phyloP scores from a whole-genome alignment of 2,329 filamentous ascomycete genomes.

The Juglanconis sp. region DNA sequence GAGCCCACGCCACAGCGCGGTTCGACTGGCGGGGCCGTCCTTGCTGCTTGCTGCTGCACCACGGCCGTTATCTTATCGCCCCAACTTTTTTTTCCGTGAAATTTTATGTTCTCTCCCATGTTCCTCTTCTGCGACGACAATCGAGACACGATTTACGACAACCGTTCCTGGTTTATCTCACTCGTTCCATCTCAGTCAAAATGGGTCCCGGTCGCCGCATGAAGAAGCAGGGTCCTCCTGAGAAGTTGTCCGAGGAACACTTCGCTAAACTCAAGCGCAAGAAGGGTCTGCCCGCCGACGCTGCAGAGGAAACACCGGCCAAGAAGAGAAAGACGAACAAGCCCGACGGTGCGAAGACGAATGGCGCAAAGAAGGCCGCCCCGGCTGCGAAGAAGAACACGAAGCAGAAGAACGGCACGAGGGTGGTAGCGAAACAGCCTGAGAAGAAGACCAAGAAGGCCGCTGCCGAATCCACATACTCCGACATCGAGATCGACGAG shows the following conservation, averaged over 20 bases:
- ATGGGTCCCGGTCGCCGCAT: conserved; percentile 92
- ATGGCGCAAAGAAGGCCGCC: conserved; percentile 26
- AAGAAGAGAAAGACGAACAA: conserved; percentile 55
- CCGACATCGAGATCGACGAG: conserved; percentile 42
- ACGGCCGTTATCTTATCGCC: conserved; percentile 8
- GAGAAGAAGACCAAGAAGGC: conserved; percentile 37
- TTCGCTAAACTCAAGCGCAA: conserved; percentile 83
- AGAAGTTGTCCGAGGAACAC: conserved; percentile 75
- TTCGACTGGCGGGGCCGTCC: conserved; percentile 4
- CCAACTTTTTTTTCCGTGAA: conserved; percentile 6
- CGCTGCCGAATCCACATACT: conserved; percentile 40
- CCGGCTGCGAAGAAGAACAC: conserved; percentile 23
- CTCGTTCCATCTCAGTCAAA: conserved; percentile 27
- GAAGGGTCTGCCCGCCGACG: conserved; percentile 63
- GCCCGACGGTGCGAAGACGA: conserved; percentile 32
- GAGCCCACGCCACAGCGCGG: background rate
- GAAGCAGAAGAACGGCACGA: conserved; percentile 34
- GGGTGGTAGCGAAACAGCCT: conserved; percentile 32
- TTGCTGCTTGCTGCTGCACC: background rate
- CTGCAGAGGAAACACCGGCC: conserved; percentile 50
- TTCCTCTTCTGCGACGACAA: background rate
- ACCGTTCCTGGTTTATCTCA: background rate
- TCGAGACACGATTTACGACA: background rate
- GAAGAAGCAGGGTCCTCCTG: conserved; percentile 90
- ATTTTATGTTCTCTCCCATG: background rate